A percentile compares a stretch with the other conserved stretches of the same genome.
Conservation (phyloP, 2,329 filamentous ascomycete genomes). For the Ophiostoma quercus region DNA sequence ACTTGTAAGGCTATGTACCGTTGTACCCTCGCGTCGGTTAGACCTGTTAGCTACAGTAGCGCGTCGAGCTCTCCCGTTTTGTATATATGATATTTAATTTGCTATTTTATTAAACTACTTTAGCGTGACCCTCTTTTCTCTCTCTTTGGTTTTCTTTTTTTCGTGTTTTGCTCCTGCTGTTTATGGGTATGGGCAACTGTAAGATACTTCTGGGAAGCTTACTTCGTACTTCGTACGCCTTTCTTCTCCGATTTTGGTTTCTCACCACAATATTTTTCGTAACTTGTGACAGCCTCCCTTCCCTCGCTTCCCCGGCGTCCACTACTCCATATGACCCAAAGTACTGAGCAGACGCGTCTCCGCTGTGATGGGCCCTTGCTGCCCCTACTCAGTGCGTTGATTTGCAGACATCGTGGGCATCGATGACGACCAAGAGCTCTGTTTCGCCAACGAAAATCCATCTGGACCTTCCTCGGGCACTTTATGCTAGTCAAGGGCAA, state of each 20-base stretch:
- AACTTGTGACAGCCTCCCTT: not conserved
- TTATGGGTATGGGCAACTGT: not conserved
- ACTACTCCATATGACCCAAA: not conserved
- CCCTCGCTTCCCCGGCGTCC: not conserved
- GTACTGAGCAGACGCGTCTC: not conserved
- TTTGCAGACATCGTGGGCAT: not conserved
- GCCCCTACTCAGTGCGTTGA: not conserved
- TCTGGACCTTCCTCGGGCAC: not conserved
- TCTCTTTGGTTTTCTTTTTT: not conserved
- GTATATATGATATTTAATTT: not conserved
- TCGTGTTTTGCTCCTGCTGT: not conserved
- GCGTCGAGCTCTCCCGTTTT: slow-evolving; percentile 3
- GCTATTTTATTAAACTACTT: not conserved
- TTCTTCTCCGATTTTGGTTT: not conserved
- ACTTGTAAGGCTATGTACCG: slow-evolving; percentile 6
- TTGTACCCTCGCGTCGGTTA: slow-evolving; percentile 10
- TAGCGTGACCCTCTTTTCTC: not conserved
- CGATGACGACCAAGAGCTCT: not conserved
- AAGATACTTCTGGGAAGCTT: no score
- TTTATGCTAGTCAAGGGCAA: not conserved
- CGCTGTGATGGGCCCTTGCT: not conserved
- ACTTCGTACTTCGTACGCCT: not conserved
- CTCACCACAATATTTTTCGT: not conserved
- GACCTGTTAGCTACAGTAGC: slow-evolving; percentile 4
- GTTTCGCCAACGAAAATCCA: not conserved